These are phyloP conservation scores for Podila horticola DNA, from an alignment of 192 early-diverging fungal genomes.

Conservation along the genomic window DNA sequence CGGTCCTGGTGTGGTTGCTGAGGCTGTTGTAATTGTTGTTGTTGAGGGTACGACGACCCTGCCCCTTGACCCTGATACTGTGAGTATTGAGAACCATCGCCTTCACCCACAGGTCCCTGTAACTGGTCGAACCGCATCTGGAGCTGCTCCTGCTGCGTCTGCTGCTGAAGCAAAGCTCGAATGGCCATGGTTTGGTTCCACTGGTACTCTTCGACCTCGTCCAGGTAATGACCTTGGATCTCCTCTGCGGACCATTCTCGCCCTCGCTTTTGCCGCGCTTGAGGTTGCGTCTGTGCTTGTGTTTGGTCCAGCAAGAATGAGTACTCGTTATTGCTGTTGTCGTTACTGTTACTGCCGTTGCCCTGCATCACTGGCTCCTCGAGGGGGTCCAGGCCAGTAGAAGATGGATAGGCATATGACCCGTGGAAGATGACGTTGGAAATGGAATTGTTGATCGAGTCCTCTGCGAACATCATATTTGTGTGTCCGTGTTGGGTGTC, in stretches of 20 bases:
- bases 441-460: conserved; percentile 6
- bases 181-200: conserved; percentile 41
- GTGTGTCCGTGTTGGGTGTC: background rate
- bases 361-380: too few species aligned
- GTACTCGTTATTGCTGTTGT: background rate
- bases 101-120: background rate
- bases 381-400: background rate
- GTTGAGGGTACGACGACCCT: background rate
- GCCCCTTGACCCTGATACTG: background rate
- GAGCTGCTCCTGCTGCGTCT: conserved; percentile 6
- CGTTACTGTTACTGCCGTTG: conserved; percentile 1
- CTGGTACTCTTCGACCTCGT: conserved; percentile 45
- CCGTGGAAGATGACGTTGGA: background rate
- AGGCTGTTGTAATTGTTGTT: background rate
- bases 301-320: background rate
- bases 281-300: too few species aligned
- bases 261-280: conserved; percentile 3
- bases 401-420: background rate
- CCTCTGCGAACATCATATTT: conserved; percentile 4
- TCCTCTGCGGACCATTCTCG: conserved; percentile 41
- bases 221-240: conserved; percentile 31
- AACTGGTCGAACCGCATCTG: background rate
- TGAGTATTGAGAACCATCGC: background rate
- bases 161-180: conserved; percentile 27
- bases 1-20: too few species aligned